These are phyloP conservation scores for Claviceps sp. DNA, from an alignment of 2,329 filamentous ascomycete species.

Conservation along the genomic window DNA sequence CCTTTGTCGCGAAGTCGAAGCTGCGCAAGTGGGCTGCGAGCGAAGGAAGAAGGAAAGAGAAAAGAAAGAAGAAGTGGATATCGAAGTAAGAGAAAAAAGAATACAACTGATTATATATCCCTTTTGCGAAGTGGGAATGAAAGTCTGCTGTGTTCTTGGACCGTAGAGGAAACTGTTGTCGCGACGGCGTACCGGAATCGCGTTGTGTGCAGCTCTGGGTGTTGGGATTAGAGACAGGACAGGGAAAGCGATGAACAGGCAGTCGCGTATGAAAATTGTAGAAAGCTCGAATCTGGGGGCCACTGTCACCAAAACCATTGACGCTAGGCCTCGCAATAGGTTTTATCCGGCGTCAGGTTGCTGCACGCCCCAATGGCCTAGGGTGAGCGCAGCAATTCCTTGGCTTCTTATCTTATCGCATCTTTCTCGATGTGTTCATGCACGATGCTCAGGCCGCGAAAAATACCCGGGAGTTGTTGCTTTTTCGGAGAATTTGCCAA, in stretches of 20 bases:
- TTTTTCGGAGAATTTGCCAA: background rate
- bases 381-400: constrained; percentile 3
- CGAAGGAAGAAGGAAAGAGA: background rate
- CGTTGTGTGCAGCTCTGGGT: constrained; percentile 7
- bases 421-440: background rate
- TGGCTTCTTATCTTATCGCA: constrained; percentile 9
- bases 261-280: constrained; percentile 27
- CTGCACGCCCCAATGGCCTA: background rate
- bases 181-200: constrained; percentile 2
- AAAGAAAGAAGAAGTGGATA: background rate
- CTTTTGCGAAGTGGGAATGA: background rate
- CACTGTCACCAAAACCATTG: constrained; percentile 26
- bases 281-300: constrained; percentile 25
- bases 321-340: constrained; percentile 26
- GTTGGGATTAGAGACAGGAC: background rate
- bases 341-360: constrained; percentile 19
- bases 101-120: background rate
- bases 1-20: constrained; percentile 2
- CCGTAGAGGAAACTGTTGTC: background rate
- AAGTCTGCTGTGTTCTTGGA: constrained; percentile 2
- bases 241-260: background rate
- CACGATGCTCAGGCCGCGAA: background rate
- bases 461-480: background rate
- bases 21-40: constrained; percentile 3
- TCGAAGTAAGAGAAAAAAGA: too few relatives aligned